Percentiles rank a stretch among this genome's conserved stretches.
These are phyloP conservation scores for Metschnikowia lunata DNA, from an alignment of 805 yeast genomes.

Conservation along the genomic window DNA sequence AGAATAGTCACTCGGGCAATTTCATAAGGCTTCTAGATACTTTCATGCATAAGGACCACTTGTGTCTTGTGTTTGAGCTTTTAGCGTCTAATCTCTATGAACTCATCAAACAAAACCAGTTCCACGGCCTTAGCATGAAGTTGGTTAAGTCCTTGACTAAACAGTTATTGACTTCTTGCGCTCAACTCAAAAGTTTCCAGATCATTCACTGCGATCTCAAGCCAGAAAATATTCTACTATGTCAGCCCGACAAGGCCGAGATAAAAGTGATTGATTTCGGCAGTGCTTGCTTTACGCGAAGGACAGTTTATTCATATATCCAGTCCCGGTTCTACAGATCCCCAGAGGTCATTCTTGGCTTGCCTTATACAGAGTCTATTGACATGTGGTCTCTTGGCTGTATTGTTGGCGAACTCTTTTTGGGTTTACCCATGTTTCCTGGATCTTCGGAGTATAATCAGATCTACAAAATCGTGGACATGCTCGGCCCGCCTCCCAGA, in stretches of 20 bases:
- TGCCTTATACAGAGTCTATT: constrained; percentile 87
- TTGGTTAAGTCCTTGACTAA: constrained; percentile 72
- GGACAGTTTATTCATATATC: constrained; percentile 84
- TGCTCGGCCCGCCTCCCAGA: constrained; percentile 82
- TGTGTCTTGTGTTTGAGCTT: constrained; percentile 89
- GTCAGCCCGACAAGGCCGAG: constrained; percentile 76
- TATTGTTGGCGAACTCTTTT: constrained; percentile 81
- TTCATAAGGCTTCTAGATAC: constrained; percentile 79
- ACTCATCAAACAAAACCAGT: constrained; percentile 85
- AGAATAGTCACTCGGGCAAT: constrained; percentile 62
- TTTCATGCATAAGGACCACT: constrained; percentile 86
- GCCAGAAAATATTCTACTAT: constrained; percentile 87
- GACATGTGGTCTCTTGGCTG: constrained; percentile 98
- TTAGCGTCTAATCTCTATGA: constrained; percentile 87
- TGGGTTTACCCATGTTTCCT: constrained; percentile 92
- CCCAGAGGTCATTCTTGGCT: constrained; percentile 89
- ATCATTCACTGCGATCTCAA: constrained; percentile 95
- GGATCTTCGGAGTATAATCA: constrained; percentile 94
- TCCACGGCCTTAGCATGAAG: constrained; percentile 80
- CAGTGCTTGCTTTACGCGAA: constrained; percentile 87
- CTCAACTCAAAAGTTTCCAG: constrained; percentile 74
- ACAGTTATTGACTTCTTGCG: constrained; percentile 77
- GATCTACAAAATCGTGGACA: constrained; percentile 71
- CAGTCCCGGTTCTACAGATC: constrained; percentile 92
- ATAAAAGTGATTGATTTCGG: constrained; percentile 96